These are phyloP conservation scores for Sclerotinia sclerotiorum DNA, from an alignment of 2,329 filamentous ascomycete genomes.

Conservation along the genomic window DNA sequence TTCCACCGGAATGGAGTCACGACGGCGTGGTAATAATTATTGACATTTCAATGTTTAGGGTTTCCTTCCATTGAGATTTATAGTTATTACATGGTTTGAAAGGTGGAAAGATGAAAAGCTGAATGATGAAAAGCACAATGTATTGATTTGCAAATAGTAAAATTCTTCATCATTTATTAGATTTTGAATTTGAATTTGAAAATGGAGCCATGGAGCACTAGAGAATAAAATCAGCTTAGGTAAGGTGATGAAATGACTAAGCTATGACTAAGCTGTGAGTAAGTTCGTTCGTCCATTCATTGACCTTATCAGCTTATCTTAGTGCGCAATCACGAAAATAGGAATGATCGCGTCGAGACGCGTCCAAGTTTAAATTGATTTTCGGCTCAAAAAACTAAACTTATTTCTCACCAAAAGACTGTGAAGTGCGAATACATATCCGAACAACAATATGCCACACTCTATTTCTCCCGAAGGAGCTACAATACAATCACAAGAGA, in stretches of 20 bases:
- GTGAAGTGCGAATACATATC: background rate
- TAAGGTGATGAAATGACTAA: too few species aligned
- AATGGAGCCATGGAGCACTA: too few species aligned
- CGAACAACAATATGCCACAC: constrained; percentile 46
- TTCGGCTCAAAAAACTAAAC: constrained; percentile 5
- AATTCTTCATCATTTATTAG: background rate
- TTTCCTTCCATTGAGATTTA: background rate
- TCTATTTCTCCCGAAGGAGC: constrained; percentile 42
- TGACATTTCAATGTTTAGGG: background rate
- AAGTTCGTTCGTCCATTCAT: background rate
- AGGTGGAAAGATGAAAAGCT: too few species aligned
- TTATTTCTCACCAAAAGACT: background rate
- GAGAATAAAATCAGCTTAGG: too few species aligned
- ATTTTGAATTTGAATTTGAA: background rate
- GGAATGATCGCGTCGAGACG: constrained; percentile 15
- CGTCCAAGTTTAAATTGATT: constrained; percentile 21
- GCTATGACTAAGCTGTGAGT: too few species aligned
- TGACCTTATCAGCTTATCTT: constrained; percentile 23
- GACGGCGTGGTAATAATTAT: background rate
- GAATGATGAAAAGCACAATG: too few species aligned
- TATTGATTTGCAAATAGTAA: too few species aligned
- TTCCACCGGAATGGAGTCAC: background rate
- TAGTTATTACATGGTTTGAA: background rate
- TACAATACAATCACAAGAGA: constrained; percentile 41
- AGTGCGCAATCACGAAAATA: constrained; percentile 7